These are phyloP conservation scores for Cyberlindnera galapagoensis DNA, from an alignment of 805 yeast genomes.

Conservation along the genomic window DNA sequence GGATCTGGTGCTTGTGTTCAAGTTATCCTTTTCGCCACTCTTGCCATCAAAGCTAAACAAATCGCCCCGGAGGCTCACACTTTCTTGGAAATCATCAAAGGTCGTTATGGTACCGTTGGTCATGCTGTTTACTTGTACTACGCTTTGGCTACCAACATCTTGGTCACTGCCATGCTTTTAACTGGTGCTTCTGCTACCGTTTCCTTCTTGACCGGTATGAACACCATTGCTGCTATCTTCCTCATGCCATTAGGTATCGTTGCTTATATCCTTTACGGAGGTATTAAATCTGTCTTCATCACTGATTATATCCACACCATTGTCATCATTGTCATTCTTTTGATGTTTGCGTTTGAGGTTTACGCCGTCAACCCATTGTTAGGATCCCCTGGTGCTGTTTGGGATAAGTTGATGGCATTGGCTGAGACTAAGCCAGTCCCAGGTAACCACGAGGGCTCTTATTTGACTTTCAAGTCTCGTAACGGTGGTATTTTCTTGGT, in stretches of 20 bases:
- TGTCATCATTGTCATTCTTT: slow-evolving; percentile 66
- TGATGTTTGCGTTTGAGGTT: slow-evolving; percentile 75
- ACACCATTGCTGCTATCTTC: slow-evolving; percentile 75
- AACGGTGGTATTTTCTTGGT: slow-evolving; percentile 88
- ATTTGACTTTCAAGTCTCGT: slow-evolving; percentile 79
- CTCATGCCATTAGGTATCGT: slow-evolving; percentile 77
- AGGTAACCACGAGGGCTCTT: slow-evolving; percentile 84
- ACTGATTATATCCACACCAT: slow-evolving; percentile 81
- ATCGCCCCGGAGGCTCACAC: slow-evolving; percentile 92
- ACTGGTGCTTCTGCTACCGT: slow-evolving; percentile 89
- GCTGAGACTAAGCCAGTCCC: slow-evolving; percentile 57
- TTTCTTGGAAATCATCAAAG: slow-evolving; percentile 75
- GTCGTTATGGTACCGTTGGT: slow-evolving; percentile 71
- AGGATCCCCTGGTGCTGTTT: slow-evolving; percentile 80
- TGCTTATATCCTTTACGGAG: slow-evolving; percentile 72
- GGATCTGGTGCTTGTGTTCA: slow-evolving; percentile 92
- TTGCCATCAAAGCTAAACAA: slow-evolving; percentile 84
- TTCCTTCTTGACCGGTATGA: slow-evolving; percentile 73
- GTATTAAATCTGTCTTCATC: slow-evolving; percentile 74
- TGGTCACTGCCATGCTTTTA: slow-evolving; percentile 88
- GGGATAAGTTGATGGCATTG: slow-evolving; percentile 60
- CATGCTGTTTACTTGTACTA: slow-evolving; percentile 69
- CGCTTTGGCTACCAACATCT: slow-evolving; percentile 80
- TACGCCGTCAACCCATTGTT: slow-evolving; percentile 62
- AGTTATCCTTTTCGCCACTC: slow-evolving; percentile 75